Base-by-base conservation (phyloP, 768 basidiomycete species). In the Cystobasidium ongulense region DNA sequence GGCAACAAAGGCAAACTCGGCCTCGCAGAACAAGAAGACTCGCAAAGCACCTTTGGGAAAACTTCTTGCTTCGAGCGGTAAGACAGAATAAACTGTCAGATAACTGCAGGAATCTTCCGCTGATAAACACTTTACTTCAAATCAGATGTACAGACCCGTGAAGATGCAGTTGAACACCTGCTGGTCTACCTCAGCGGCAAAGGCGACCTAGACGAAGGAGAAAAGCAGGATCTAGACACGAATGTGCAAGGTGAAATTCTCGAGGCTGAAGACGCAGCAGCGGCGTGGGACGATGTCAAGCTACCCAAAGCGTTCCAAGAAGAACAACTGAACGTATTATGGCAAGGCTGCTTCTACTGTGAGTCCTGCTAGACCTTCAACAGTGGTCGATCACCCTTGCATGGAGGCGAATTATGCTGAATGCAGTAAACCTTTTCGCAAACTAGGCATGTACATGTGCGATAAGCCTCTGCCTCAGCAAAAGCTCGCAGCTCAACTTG, bases 281-380 rank as follows among this genome's bases (percentile, higher is more conserved):
- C 25, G n/a, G n/a, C n/a, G 31, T 77, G 76, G 75, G 77, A 77
- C 38, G 75, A 62, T 0, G 85, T 87, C 77, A 84, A 85, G 57
- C 80, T 81, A 10, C 83, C 84, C 73, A 83, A 88, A 83, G 84
- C 81, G 27, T 43, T 75, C 21, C 81, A 95, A 35, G 82, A 89
- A 18, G 86, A 88, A 72, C 73, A 83, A 33, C 93, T 97, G 78
- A 89, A 96, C 88, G 85, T 87, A 75, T 81, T 98, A 35, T 98
- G 95, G 95, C 97, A 99, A 81, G 95, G 94, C 0, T 86, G 98
- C 63, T 99, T 95, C 81, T 99, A 95, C 81, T 96, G 94, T 92
- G 75, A 76, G 87, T 67, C 33, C 23, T 13, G 43, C 38, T 46
- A 15, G 31, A 33, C 31, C 33, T 15, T 38, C n/a, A 11, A n/a